Conservation (phyloP, 1,284 basidiomycete species). For the Ceratobasidium sp. region DNA sequence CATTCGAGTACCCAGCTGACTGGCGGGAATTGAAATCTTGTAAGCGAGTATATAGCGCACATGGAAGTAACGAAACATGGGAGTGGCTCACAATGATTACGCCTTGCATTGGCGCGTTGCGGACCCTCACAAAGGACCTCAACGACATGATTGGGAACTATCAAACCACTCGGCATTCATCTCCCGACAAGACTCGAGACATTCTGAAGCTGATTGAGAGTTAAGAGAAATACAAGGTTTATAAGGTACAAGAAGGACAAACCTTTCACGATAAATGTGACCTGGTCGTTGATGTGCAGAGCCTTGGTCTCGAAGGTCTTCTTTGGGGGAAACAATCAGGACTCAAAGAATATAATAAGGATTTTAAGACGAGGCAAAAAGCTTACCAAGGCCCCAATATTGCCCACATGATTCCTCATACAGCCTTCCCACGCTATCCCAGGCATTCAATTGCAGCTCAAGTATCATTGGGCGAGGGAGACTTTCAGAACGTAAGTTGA, state of each 20-base stretch:
- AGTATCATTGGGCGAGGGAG: too few relatives aligned
- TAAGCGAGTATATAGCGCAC: conserved; percentile 48
- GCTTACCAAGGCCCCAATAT: background rate
- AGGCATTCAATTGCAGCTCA: background rate
- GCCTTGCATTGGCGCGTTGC: conserved; percentile 51
- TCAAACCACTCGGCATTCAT: conserved; percentile 48
- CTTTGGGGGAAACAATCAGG: background rate
- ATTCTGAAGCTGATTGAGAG: background rate
- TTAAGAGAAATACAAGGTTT: background rate
- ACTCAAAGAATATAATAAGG: background rate
- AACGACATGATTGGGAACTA: conserved; percentile 48
- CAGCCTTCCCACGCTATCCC: background rate
- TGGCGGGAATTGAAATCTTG: background rate
- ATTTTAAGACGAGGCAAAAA: background rate
- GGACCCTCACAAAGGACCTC: conserved; percentile 48
- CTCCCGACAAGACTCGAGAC: conserved; percentile 45
- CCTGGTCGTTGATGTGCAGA: background rate
- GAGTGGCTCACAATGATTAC: conserved; percentile 53
- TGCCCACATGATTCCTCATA: background rate
- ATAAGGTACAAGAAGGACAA: background rate
- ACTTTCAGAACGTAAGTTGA: too few relatives aligned
- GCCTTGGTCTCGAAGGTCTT: background rate
- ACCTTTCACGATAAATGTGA: background rate
- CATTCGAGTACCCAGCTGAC: background rate
- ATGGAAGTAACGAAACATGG: conserved; percentile 53